Evolutionary conservation across 1,139 yeast species (phyloP), one percentile per base, ranked within the genome.

Genomic region (Lizanozyma gosingica): DNA sequence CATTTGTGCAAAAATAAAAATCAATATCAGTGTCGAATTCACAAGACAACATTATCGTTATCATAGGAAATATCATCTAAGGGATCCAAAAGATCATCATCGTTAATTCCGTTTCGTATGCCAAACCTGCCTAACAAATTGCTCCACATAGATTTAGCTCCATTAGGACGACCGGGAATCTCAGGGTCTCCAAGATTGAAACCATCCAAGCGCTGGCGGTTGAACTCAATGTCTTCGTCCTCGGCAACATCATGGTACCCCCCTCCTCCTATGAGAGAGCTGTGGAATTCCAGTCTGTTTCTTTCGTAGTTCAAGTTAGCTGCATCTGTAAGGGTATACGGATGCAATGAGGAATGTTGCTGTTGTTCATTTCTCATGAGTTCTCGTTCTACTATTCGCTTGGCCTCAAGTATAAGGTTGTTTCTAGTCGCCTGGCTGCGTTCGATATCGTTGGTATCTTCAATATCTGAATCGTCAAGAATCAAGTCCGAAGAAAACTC

Each of bases 361-460:
- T 44, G 47, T 14, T 52, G 55, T 39, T 55, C 58, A 27, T 67
- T 53, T 39, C 56, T 62, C 15, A 55, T 47, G 46, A 59, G 47
- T 45, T 69, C 75, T 43, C 73, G 51, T 35, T 57, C 52, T 3
- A 68, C 57, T 2, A 65, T 65, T 32, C 73, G 46, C 43, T 67
- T 69, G 6, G 73, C 73, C 47, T 69, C 75, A 3, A 62, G 71
- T 35, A 69, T 66, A 2, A 66, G 29, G 11, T 22, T 22, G 29
- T 22, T 22, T 22, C 29, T 22, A 11, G 29, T 22, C 9, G 29
- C 29, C 11, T 22, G 29, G 11, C 29, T 11, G 11, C 11, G 29
- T 22, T 22, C 29, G 11, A 22, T 22, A 22, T 22, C 29, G 6
- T 6, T 22, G 6, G 29, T 6, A 22, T 22, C 6, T 22, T 22